phyloP scores from a whole-genome alignment of 2,329 filamentous ascomycete species.

The Aschersonia sp. region DNA sequence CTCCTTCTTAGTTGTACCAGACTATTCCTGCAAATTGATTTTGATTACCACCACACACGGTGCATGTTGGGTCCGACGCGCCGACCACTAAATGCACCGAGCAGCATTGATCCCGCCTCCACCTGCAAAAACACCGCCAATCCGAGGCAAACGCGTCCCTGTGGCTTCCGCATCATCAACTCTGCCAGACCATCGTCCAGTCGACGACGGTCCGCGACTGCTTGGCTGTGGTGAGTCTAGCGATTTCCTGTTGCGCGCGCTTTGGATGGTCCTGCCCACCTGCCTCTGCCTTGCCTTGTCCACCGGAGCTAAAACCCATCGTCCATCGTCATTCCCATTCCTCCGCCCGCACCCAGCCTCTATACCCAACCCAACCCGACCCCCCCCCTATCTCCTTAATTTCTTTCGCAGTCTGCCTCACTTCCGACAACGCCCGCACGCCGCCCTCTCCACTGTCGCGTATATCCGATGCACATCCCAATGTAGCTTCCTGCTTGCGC shows the following conservation, averaged over 20 bases:
- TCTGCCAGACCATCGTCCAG: no score
- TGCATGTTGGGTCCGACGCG: background rate
- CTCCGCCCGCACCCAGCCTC: background rate
- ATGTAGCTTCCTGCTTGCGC: no score
- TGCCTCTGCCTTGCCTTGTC: no score
- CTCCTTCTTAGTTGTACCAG: no score
- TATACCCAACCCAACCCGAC: background rate
- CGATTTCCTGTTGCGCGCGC: no score
- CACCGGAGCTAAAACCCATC: background rate
- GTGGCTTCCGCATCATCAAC: no score
- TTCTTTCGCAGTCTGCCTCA: background rate
- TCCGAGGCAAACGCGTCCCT: background rate
- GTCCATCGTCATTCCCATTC: background rate
- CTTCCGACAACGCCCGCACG: background rate
- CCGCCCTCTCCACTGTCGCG: no score
- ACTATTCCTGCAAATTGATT: no score
- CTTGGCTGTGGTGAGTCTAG: no score
- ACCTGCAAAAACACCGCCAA: background rate
- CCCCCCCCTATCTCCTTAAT: background rate
- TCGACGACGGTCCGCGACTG: no score
- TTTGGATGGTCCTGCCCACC: no score
- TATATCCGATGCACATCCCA: no score
- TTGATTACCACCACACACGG: background rate
- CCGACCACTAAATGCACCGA: background rate
- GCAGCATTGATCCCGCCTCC: background rate